Percentiles rank a stretch among this genome's conserved stretches.
Conservation (phyloP, 1,284 basidiomycete genomes). For the Inonotus obliquus region DNA sequence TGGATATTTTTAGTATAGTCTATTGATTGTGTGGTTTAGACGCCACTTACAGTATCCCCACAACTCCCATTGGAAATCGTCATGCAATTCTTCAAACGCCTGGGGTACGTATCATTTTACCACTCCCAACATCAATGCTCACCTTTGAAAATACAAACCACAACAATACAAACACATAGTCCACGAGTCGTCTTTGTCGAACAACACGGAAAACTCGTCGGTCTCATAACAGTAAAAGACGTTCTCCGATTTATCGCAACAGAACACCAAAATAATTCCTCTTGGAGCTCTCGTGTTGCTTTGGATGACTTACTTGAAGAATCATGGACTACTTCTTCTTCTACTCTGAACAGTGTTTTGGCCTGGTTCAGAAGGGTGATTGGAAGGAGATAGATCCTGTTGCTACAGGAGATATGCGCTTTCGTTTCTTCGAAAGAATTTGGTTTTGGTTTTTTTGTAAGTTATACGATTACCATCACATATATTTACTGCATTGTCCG, state of each 20-base stretch:
- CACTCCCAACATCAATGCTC: neutral
- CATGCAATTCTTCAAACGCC: constrained; percentile 91
- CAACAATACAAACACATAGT: constrained; percentile 26
- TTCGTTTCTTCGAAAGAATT: neutral
- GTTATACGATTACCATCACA: constrained; percentile 1
- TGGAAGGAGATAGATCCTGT: constrained; percentile 1
- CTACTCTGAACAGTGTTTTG: constrained; percentile 5
- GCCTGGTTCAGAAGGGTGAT: constrained; percentile 11
- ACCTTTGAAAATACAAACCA: neutral
- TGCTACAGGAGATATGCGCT: too few species aligned
- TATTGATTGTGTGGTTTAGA: constrained; percentile 42
- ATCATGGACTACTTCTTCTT: constrained; percentile 25
- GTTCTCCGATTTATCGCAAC: constrained; percentile 79
- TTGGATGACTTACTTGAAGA: constrained; percentile 33
- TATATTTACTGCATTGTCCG: neutral
- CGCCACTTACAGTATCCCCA: constrained; percentile 89
- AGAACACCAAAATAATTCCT: constrained; percentile 34
- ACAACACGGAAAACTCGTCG: constrained; percentile 75
- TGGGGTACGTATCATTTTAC: constrained; percentile 67
- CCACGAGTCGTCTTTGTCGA: constrained; percentile 94
- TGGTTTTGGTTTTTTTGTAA: neutral
- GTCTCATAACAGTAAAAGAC: constrained; percentile 95
- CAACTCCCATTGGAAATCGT: constrained; percentile 93
- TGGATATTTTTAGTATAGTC: neutral
- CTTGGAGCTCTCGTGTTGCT: constrained; percentile 26